Conservation (phyloP, 2,329 filamentous ascomycete species). For the Lachnellula suecica region DNA sequence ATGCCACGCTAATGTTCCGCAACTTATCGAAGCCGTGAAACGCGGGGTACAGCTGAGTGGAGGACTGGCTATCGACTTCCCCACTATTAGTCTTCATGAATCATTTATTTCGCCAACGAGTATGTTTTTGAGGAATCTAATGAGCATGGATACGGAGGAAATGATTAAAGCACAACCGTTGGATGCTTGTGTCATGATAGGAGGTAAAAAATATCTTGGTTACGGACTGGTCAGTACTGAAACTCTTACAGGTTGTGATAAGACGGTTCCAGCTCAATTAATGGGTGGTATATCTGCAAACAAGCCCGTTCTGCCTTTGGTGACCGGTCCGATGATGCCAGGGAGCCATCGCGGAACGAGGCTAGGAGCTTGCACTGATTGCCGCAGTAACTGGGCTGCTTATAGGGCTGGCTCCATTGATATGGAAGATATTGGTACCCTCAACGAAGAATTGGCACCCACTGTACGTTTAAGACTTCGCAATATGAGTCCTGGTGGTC, state of each 20-base stretch:
- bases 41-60: constrained; percentile 66
- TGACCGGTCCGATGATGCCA: constrained; percentile 76
- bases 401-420: constrained; percentile 66
- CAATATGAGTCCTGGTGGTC: no score
- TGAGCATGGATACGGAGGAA: constrained; percentile 80
- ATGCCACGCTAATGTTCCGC: constrained; percentile 70
- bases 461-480: constrained; percentile 47
- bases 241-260: constrained; percentile 61
- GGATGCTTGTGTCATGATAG: constrained; percentile 67
- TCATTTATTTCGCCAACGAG: constrained; percentile 69
- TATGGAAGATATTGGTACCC: constrained; percentile 67
- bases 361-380: constrained; percentile 74
- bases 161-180: constrained; percentile 73
- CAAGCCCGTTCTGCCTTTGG: constrained; percentile 66
- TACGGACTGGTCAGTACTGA: neutral
- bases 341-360: constrained; percentile 63
- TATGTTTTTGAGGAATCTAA: constrained; percentile 73
- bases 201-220: constrained; percentile 44
- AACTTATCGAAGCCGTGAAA: constrained; percentile 69
- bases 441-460: constrained; percentile 73
- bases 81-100: constrained; percentile 72
- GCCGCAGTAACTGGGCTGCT: constrained; percentile 70
- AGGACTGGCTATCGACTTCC: constrained; percentile 70
- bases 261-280: constrained; percentile 70
- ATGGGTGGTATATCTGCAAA: constrained; percentile 77